Evolutionary conservation across 2,329 filamentous ascomycete species (phyloP), one percentile per base, ranked within the genome.

Genomic region (Cryphonectria nitschkei): DNA sequence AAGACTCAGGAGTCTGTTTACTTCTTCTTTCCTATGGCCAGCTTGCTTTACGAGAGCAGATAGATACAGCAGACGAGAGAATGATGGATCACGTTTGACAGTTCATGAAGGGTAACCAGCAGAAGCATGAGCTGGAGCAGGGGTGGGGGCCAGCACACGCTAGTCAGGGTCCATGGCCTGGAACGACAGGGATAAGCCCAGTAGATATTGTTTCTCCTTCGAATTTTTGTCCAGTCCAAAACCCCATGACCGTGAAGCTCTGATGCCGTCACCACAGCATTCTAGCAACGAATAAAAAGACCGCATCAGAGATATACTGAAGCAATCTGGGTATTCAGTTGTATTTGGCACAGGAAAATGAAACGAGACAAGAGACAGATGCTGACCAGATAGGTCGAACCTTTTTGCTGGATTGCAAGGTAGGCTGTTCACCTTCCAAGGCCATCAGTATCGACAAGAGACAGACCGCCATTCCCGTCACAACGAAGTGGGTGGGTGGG

Each of bases 161-260:
- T 65, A 65, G 63, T 52, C 63, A 65, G 63, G 63, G 63, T 37
- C 63, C 63, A 65, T 65, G 43, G 43, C 26, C 61, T 64, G 61
- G 61, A 39, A 32, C 39, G 39, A 46, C 61, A 64, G 37, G 61
- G 61, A 22, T 43, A 8, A 5, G 61, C 37, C 63, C 43, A 16
- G 63, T 14, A 52, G 13, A 46, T 46, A 16, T 29, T 46, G 61
- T 43, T 64, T 43, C 61, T 37, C 22, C 43, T 65, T 65, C 58
- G 34, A n/a, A 13, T 61, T 65, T 34, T 65, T 13, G 41, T 65
- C 43, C 41, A n/a, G 63, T 65, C 34, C 32, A 46, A n/a, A 39
- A 39, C n/a, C 37, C n/a, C 61, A 46, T 63, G 61, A 41, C 61
- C 61, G 29, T 26, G 39, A 29, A 46, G 61, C 61, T 64, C 61